phyloP scores from a whole-genome alignment of 2,329 filamentous ascomycete genomes.

The Diaporthe eres region DNA sequence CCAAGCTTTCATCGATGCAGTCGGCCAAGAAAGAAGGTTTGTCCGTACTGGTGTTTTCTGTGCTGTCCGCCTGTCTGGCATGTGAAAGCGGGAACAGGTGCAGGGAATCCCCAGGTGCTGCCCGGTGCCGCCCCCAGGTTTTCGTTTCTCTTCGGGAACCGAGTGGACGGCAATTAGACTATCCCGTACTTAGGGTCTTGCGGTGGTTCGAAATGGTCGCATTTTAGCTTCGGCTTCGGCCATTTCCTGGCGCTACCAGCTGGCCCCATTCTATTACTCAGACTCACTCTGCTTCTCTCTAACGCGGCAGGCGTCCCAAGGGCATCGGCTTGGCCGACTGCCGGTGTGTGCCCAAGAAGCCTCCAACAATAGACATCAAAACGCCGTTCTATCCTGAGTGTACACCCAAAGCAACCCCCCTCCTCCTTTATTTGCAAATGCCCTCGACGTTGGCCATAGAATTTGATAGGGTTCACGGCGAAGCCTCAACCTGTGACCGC shows the following conservation, averaged over 20 bases:
- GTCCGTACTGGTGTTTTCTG: background rate
- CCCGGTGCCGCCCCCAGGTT: slow-evolving; percentile 13
- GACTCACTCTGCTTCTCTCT: background rate
- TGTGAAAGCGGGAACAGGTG: slow-evolving; percentile 23
- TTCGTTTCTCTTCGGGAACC: slow-evolving; percentile 13
- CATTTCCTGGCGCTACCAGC: slow-evolving; percentile 14
- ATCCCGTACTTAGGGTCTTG: slow-evolving; percentile 1
- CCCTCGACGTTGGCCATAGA: background rate
- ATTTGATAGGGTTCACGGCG: too few relatives aligned
- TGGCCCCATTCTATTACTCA: slow-evolving; percentile 12
- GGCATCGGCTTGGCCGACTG: slow-evolving; percentile 9
- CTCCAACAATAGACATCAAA: slow-evolving; percentile 4
- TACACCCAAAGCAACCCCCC: background rate
- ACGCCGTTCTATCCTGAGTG: background rate
- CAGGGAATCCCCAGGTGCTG: slow-evolving; percentile 8
- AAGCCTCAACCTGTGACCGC: background rate
- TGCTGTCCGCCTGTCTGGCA: background rate
- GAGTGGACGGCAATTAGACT: slow-evolving; percentile 17
- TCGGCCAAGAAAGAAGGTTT: slow-evolving; percentile 26
- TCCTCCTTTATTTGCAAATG: background rate
- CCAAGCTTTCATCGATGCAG: slow-evolving; percentile 19
- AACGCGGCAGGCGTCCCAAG: background rate
- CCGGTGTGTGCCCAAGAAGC: background rate
- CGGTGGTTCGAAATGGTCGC: background rate
- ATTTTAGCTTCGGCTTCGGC: slow-evolving; percentile 16